Base-by-base conservation (phyloP, 306 rosid genomes). In the Vicia faba region DNA sequence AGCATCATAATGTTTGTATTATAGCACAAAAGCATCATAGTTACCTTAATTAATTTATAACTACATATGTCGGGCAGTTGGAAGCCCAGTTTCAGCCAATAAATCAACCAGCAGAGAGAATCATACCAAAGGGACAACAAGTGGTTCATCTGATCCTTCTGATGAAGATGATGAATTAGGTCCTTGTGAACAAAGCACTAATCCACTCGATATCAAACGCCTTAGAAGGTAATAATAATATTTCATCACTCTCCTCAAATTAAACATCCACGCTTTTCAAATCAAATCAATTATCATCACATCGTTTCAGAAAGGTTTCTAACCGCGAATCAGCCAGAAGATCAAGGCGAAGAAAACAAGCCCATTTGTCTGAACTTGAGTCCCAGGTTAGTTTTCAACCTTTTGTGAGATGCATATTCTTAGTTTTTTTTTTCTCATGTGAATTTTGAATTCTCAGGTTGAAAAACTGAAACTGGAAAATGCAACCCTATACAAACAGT, bases 321-420 rank as follows among this genome's bases (percentile, higher is more conserved):
- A 95, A 95, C 31, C 79, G 96, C 55, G 85, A 86, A 29, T 95
- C 96, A 25, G 99, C 99, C 12, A 79, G 85, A 80, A 86, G 96
- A 57, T 95, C 99, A 5, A 86, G 99, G 75, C 71, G 70, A 84
- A 81, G 96, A 78, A 95, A 84, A 70, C 99, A 91, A 66, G 91
- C 85, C 0, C 87, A 90, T 19, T 68, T 91, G 74, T 29, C 66
- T 13, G 95, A 85, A 12, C 96, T 95, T 18, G 97, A 84, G 82
- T 10, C 20, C 12, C 96, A 91, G 96, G 99, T 19, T 16, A 77
- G 5, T 31, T 25, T n/a, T n/a, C n/a, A n/a, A n/a, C 31, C 7
- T 36, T 43, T 36, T 10, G 5, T 14, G 33, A 35, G 40, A 55
- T 56, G 56, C 66, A 20, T 33, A 43, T 12, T 4, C 7, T 12